Evolutionary conservation across 2,329 filamentous ascomycete species (phyloP).

Genomic region (Hymenoscyphus linearis): DNA sequence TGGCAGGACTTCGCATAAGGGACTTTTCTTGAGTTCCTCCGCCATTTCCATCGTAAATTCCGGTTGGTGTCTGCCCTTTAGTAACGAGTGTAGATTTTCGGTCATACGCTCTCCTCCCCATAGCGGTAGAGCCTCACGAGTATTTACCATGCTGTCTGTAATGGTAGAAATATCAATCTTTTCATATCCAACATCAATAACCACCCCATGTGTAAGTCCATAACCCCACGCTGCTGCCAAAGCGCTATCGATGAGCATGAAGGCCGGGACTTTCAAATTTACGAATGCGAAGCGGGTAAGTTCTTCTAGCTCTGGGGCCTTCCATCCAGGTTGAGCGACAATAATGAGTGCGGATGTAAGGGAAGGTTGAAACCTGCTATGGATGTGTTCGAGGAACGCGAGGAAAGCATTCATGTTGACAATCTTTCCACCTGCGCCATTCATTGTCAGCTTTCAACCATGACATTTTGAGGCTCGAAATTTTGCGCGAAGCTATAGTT

Average conservation of each 20-base stretch:
- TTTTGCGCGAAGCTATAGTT: background rate
- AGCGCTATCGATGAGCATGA: slow-evolving; percentile 85
- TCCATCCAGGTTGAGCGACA: slow-evolving; percentile 86
- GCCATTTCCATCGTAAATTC: slow-evolving; percentile 61
- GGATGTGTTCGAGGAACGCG: slow-evolving; percentile 86
- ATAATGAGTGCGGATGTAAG: slow-evolving; percentile 94
- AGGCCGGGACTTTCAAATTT: slow-evolving; percentile 89
- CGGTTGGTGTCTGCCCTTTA: slow-evolving; percentile 43
- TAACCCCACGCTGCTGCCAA: slow-evolving; percentile 83
- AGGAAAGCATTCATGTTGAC: slow-evolving; percentile 90
- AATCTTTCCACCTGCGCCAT: slow-evolving; percentile 63
- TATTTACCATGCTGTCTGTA: slow-evolving; percentile 70
- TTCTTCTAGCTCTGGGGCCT: slow-evolving; percentile 76
- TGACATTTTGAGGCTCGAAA: background rate
- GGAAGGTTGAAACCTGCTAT: slow-evolving; percentile 80
- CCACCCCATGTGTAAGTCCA: slow-evolving; percentile 67
- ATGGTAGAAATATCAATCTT: slow-evolving; percentile 93
- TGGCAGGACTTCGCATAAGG: slow-evolving; percentile 61
- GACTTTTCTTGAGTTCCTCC: slow-evolving; percentile 63
- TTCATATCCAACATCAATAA: slow-evolving; percentile 85
- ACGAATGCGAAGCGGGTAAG: slow-evolving; percentile 96
- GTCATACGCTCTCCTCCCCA: slow-evolving; percentile 91
- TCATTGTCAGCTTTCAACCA: slow-evolving; percentile 10
- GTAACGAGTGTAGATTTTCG: slow-evolving; percentile 59
- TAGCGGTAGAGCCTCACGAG: slow-evolving; percentile 52